phyloP scores from a whole-genome alignment of 2,329 filamentous ascomycete species.

The Colletotrichum sp. region DNA sequence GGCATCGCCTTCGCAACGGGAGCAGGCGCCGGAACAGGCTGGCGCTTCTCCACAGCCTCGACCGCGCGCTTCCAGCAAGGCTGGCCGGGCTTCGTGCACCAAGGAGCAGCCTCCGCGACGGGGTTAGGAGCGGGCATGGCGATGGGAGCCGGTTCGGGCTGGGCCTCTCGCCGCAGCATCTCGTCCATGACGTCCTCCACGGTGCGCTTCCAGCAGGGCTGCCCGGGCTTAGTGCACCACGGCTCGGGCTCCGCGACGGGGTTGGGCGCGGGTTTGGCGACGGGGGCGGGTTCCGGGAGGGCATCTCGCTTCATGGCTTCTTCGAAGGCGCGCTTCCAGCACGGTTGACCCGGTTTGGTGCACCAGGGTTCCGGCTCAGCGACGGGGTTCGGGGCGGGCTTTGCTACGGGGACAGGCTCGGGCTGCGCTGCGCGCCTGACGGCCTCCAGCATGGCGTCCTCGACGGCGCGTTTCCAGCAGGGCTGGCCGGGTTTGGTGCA shows the following conservation, averaged over 20 bases:
- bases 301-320: not conserved
- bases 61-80: slow-evolving; percentile 22
- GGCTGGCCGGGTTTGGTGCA: slow-evolving; percentile 25
- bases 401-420: slow-evolving; percentile 1
- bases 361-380: slow-evolving; percentile 26
- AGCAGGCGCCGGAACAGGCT: not conserved
- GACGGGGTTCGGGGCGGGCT: not conserved
- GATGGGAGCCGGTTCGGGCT: slow-evolving; percentile 21
- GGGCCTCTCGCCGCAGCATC: not conserved
- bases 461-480: slow-evolving; percentile 9
- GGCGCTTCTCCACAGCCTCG: not conserved
- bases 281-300: not conserved
- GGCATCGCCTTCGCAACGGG: not conserved
- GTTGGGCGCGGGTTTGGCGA: not conserved
- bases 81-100: slow-evolving; percentile 27
- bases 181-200: slow-evolving; percentile 21
- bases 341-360: slow-evolving; percentile 20
- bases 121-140: too few relatives aligned
- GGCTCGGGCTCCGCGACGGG: slow-evolving; percentile 12
- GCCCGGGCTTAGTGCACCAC: slow-evolving; percentile 28
- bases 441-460: slow-evolving; percentile 16
- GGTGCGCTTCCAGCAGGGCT: slow-evolving; percentile 7
- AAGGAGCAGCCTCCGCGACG: not conserved
- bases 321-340: not conserved
- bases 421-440: slow-evolving; percentile 19